These are phyloP conservation scores for Auxenochlorella protothecoides DNA, from an alignment of 139 green algal genomes.

Conservation along the genomic window DNA sequence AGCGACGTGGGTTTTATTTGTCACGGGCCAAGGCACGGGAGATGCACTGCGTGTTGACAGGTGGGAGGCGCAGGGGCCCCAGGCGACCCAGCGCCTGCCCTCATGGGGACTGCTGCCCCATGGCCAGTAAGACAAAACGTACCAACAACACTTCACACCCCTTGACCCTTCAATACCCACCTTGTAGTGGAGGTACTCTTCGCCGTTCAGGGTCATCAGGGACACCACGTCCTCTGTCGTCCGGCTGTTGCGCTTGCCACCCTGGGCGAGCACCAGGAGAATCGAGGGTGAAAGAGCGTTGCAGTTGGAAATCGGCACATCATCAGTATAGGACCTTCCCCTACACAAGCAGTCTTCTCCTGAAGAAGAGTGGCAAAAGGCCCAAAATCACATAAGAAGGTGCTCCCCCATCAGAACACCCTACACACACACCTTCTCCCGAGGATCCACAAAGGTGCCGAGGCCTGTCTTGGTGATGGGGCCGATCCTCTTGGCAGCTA, in stretches of 20 bases:
- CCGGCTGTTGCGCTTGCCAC: constrained; percentile 24
- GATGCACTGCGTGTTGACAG: too few relatives aligned
- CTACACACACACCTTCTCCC: constrained; percentile 11
- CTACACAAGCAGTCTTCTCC: neutral
- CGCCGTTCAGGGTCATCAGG: constrained; percentile 18
- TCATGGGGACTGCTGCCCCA: neutral
- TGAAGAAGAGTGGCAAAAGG: too few relatives aligned
- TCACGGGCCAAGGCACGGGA: too few relatives aligned
- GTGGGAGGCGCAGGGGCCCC: neutral
- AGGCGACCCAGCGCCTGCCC: neutral
- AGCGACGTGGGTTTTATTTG: neutral
- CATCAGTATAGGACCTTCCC: neutral
- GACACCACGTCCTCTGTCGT: constrained; percentile 20
- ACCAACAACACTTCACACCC: neutral
- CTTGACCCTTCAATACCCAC: neutral
- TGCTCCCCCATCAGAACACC: neutral
- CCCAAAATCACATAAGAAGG: too few relatives aligned
- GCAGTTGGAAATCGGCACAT: too few relatives aligned
- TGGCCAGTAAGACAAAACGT: neutral
- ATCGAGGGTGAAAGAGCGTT: neutral
- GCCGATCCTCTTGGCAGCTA: constrained; percentile 23
- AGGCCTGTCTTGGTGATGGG: constrained; percentile 27
- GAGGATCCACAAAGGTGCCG: constrained; percentile 40
- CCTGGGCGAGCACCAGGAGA: constrained; percentile 1
- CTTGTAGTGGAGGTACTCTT: constrained; percentile 33